Evolutionary conservation across 2,329 filamentous ascomycete species (phyloP).

Genomic region (Cordyceps javanica): DNA sequence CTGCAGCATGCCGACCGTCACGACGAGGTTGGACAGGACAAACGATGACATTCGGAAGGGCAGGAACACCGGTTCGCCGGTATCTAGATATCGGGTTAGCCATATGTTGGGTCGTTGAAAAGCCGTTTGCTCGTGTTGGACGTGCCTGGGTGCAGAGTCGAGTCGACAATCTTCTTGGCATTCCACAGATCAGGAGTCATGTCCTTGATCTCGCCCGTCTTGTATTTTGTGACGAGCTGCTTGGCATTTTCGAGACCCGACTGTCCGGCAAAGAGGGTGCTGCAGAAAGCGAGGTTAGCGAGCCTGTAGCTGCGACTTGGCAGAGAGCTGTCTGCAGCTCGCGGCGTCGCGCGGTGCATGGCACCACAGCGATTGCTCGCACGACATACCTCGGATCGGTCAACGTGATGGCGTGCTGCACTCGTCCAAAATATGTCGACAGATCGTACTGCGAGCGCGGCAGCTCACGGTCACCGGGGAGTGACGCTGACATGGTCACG

Average conservation of each 20-base stretch:
- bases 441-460: conserved; percentile 91
- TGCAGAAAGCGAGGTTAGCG: conserved; percentile 31
- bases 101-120: conserved; percentile 12
- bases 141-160: conserved; percentile 88
- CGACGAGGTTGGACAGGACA: conserved; percentile 85
- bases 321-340: not conserved
- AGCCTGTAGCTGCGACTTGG: not conserved
- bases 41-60: conserved; percentile 98
- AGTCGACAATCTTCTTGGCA: conserved; percentile 96
- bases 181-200: conserved; percentile 92
- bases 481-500: conserved; percentile 54
- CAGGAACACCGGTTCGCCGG: conserved; percentile 82
- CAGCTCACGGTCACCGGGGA: conserved; percentile 68
- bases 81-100: conserved; percentile 52
- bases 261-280: conserved; percentile 76
- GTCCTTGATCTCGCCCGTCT: conserved; percentile 67
- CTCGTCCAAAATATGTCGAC: conserved; percentile 88
- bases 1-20: conserved; percentile 95
- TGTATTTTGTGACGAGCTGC: conserved; percentile 73
- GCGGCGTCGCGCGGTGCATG: not conserved
- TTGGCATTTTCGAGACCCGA: conserved; percentile 82
- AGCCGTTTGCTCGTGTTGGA: not conserved
- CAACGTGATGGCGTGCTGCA: conserved; percentile 81
- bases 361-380: not conserved
- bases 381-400: conserved; percentile 85